These are phyloP conservation scores for Agapanthus africanus DNA, from an alignment of 106 monocot genomes.

Conservation along the genomic window DNA sequence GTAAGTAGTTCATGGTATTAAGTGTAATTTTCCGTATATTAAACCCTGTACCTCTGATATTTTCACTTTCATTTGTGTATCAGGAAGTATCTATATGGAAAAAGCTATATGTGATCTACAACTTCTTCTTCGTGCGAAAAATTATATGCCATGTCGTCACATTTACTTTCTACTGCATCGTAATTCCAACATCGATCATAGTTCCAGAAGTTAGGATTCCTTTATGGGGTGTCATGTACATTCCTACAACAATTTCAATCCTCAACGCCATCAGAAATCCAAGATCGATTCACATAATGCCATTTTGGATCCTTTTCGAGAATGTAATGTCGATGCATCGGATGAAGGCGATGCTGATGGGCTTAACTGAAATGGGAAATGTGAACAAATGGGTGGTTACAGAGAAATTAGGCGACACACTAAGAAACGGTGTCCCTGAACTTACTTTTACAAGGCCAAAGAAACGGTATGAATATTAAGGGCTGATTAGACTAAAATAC, in stretches of 20 bases:
- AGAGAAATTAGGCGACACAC: slow-evolving; percentile 31
- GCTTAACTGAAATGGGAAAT: slow-evolving; percentile 26
- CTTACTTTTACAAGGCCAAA: background rate
- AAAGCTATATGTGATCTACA: slow-evolving; percentile 42
- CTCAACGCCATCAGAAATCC: slow-evolving; percentile 37
- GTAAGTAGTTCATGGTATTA: too few species aligned
- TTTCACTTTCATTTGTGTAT: background rate
- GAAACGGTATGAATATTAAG: background rate
- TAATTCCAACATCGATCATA: slow-evolving; percentile 31
- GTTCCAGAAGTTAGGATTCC: slow-evolving; percentile 38
- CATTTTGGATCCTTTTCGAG: slow-evolving; percentile 27
- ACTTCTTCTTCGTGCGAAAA: slow-evolving; percentile 43
- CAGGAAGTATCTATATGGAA: slow-evolving; percentile 37
- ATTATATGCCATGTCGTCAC: slow-evolving; percentile 26
- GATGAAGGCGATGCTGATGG: slow-evolving; percentile 26
- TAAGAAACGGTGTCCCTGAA: slow-evolving; percentile 20
- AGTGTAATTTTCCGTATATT: too few species aligned
- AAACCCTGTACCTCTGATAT: too few species aligned
- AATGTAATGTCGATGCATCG: slow-evolving; percentile 39
- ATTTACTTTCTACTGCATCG: slow-evolving; percentile 37
- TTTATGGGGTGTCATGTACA: slow-evolving; percentile 41
- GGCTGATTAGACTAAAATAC: too few species aligned
- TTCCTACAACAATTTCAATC: slow-evolving; percentile 31
- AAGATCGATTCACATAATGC: slow-evolving; percentile 20
- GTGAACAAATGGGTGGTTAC: slow-evolving; percentile 50